Evolutionary conservation across 108 stramenopile genomes (phyloP).

Genomic region (Pseudonitzschia delicatissima): DNA sequence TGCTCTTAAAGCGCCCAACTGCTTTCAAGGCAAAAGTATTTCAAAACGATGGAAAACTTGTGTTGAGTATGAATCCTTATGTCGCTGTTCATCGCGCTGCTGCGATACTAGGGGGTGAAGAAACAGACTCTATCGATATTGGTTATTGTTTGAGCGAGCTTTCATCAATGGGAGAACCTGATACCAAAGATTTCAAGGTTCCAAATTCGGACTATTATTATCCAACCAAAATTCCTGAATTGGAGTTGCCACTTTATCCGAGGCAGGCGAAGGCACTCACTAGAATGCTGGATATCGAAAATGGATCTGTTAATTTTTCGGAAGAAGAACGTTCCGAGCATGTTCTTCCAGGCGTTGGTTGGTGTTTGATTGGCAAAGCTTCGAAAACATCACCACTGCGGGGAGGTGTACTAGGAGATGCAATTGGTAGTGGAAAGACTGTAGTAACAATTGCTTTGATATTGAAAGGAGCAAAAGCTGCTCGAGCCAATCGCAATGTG

Average conservation of each 20-base stretch:
- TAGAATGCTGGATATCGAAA: slow-evolving; percentile 61
- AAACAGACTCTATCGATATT: slow-evolving; percentile 5
- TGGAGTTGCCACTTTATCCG: slow-evolving; percentile 36
- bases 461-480: slow-evolving; percentile 43
- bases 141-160: slow-evolving; percentile 15
- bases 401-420: slow-evolving; percentile 82
- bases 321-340: slow-evolving; percentile 68
- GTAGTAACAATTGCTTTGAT: slow-evolving; percentile 77
- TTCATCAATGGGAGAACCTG: slow-evolving; percentile 19
- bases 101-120: slow-evolving; percentile 11
- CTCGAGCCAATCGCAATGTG: slow-evolving; percentile 25
- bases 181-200: slow-evolving; percentile 15
- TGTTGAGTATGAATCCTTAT: slow-evolving; percentile 14
- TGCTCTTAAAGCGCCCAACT: not conserved
- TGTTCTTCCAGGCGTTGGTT: slow-evolving; percentile 62
- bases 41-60: slow-evolving; percentile 3
- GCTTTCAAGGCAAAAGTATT: slow-evolving; percentile 1
- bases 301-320: slow-evolving; percentile 40
- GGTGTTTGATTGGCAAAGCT: slow-evolving; percentile 61
- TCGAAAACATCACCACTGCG: slow-evolving; percentile 31
- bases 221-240: slow-evolving; percentile 1
- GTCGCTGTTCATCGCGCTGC: slow-evolving; percentile 18
- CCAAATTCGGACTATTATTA: slow-evolving; percentile 20
- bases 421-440: slow-evolving; percentile 80
- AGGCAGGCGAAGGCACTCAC: slow-evolving; percentile 68